These are phyloP conservation scores for Russula virescens DNA, from an alignment of 768 basidiomycete species.

Conservation along the genomic window DNA sequence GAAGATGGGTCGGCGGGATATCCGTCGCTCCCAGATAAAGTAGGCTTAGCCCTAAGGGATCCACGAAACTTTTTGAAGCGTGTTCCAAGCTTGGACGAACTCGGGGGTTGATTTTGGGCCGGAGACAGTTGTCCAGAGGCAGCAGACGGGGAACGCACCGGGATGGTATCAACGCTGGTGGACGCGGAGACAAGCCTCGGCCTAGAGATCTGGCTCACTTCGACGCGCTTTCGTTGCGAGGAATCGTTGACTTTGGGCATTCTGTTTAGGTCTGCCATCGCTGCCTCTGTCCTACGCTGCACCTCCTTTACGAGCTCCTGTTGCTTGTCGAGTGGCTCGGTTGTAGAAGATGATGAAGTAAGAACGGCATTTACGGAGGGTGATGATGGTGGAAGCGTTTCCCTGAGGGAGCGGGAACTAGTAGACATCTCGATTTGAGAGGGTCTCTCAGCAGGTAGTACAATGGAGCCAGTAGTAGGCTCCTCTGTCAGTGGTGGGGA, in stretches of 20 bases:
- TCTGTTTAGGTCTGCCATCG: constrained; percentile 40
- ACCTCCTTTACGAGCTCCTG: constrained; percentile 21
- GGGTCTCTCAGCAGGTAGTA: constrained; percentile 47
- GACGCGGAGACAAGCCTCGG: constrained; percentile 39
- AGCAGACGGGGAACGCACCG: constrained; percentile 27
- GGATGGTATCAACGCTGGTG: constrained; percentile 35
- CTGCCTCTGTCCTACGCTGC: constrained; percentile 27
- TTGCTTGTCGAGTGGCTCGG: constrained; percentile 13
- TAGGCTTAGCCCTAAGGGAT: constrained; percentile 53
- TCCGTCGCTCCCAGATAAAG: constrained; percentile 47
- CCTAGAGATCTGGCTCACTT: constrained; percentile 36
- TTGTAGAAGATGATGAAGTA: background rate
- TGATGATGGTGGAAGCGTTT: constrained; percentile 31
- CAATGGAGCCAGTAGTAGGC: constrained; percentile 38
- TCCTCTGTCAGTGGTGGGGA: constrained; percentile 24
- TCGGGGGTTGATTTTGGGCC: constrained; percentile 17
- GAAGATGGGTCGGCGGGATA: constrained; percentile 40
- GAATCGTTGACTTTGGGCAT: constrained; percentile 30
- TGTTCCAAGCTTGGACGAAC: constrained; percentile 55
- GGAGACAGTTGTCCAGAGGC: constrained; percentile 24
- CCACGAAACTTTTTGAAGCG: constrained; percentile 69
- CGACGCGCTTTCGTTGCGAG: constrained; percentile 31
- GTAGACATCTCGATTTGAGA: constrained; percentile 41
- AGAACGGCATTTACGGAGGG: background rate
- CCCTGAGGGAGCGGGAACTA: constrained; percentile 43